phyloP scores from a whole-genome alignment of 192 early-diverging fungal species.

The Coemansia sp. region DNA sequence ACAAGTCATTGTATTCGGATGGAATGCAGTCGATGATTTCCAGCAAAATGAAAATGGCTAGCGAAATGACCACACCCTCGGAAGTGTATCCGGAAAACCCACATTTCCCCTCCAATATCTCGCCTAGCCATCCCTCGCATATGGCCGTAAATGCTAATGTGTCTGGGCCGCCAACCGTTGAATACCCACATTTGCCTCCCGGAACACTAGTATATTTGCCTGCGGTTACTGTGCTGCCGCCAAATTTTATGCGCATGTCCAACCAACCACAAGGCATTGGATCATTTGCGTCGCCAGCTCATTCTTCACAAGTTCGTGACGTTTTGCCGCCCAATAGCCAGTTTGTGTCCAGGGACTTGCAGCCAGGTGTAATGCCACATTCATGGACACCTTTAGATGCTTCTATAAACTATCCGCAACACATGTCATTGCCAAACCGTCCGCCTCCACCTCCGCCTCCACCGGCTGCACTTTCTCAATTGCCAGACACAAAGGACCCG shows the following conservation, averaged over 20 bases:
- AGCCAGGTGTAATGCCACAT: no score
- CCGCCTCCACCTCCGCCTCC: slow-evolving; percentile 2
- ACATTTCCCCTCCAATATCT: no score
- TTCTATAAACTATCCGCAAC: no score
- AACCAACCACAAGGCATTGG: neutral
- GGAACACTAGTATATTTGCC: slow-evolving; percentile 27
- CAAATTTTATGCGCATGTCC: neutral
- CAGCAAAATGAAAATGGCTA: slow-evolving; percentile 8
- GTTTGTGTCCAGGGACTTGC: no score
- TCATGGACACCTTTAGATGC: no score
- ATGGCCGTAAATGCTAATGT: no score
- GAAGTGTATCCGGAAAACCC: neutral
- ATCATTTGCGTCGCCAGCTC: no score
- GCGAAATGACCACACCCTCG: neutral
- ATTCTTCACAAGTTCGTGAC: no score
- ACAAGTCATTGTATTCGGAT: neutral
- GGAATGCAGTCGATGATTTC: slow-evolving; percentile 15
- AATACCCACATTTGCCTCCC: slow-evolving; percentile 17
- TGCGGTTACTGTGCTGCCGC: slow-evolving; percentile 17
- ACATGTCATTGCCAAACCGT: neutral
- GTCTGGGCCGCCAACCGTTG: slow-evolving; percentile 1
- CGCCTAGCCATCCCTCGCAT: no score
- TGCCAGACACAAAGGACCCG: neutral
- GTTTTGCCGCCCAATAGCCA: no score
- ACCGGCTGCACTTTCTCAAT: neutral